Conservation (phyloP, 2,329 filamentous ascomycete species). For the Lasiodiplodia sp. region DNA sequence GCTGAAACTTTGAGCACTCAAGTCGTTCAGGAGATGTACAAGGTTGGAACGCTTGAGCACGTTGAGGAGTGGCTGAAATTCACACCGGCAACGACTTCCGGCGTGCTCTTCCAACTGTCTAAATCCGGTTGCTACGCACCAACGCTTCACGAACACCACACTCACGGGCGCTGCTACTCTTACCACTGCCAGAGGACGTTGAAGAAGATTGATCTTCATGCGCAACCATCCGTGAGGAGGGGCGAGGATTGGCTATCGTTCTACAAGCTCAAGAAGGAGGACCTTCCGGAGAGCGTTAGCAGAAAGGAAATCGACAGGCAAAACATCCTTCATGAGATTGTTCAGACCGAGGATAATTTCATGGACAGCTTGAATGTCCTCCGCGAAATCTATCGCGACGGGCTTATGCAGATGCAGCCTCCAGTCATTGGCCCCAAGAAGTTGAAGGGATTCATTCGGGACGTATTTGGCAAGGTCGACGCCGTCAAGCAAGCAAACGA, state of each 20-base stretch:
- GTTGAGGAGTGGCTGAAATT: constrained; percentile 99
- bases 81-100: constrained; percentile 78
- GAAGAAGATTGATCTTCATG: constrained; percentile 89
- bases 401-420: constrained; percentile 74
- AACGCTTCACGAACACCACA: constrained; percentile 74
- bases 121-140: constrained; percentile 90
- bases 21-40: constrained; percentile 82
- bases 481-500: constrained; percentile 90
- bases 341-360: constrained; percentile 89
- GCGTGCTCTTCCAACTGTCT: constrained; percentile 92
- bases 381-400: constrained; percentile 83
- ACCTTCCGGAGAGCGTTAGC: constrained; percentile 68
- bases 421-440: constrained; percentile 81
- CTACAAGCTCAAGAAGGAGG: constrained; percentile 81
- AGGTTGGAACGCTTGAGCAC: constrained; percentile 76
- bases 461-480: constrained; percentile 92
- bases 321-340: constrained; percentile 93
- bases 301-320: constrained; percentile 93
- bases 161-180: constrained; percentile 84
- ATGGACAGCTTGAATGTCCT: constrained; percentile 90
- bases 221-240: constrained; percentile 68
- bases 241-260: constrained; percentile 85
- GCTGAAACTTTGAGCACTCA: constrained; percentile 83
- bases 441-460: constrained; percentile 78
- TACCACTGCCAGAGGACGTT: constrained; percentile 92